A percentile compares a stretch with the other conserved stretches of the same genome.
phyloP scores from a whole-genome alignment of 1,284 basidiomycete species.

The Cerrena zonata region DNA sequence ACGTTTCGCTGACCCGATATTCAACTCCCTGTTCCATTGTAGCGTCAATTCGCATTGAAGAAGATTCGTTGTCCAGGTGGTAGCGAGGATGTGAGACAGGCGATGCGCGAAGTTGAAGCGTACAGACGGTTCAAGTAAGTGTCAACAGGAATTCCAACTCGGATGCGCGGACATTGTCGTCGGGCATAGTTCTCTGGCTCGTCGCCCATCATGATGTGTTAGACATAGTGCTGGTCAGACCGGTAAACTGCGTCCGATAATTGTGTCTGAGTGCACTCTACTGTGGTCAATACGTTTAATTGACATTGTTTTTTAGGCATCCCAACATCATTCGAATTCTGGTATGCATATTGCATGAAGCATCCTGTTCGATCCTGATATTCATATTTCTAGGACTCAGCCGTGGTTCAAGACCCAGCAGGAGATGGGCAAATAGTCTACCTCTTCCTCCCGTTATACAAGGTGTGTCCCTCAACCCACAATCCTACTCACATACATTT shows the following conservation, averaged over 20 bases:
- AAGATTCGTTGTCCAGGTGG: slow-evolving; percentile 86
- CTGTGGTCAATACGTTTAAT: not conserved
- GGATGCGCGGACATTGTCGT: no score
- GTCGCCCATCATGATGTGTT: no score
- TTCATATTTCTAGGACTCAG: slow-evolving; percentile 63
- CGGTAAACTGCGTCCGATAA: no score
- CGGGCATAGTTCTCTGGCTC: no score
- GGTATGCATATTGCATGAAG: slow-evolving; percentile 35
- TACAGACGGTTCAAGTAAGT: slow-evolving; percentile 84
- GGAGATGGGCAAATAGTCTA: slow-evolving; percentile 95
- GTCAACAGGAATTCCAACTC: not conserved
- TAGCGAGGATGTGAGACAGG: slow-evolving; percentile 74
- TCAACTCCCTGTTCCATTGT: slow-evolving; percentile 16
- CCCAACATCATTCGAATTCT: slow-evolving; percentile 86
- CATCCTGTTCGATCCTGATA: slow-evolving; percentile 8
- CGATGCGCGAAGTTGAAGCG: slow-evolving; percentile 87
- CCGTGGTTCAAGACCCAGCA: slow-evolving; percentile 86
- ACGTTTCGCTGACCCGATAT: not conserved
- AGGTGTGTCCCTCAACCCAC: slow-evolving; percentile 35
- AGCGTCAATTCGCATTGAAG: slow-evolving; percentile 89
- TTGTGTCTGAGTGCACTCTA: no score
- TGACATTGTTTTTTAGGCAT: slow-evolving; percentile 46
- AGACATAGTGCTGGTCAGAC: no score
- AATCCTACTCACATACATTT: slow-evolving; percentile 14
- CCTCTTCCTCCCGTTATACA: slow-evolving; percentile 85